Conservation (phyloP, 768 basidiomycete genomes). For the Phanerodontia chrysosporium region DNA sequence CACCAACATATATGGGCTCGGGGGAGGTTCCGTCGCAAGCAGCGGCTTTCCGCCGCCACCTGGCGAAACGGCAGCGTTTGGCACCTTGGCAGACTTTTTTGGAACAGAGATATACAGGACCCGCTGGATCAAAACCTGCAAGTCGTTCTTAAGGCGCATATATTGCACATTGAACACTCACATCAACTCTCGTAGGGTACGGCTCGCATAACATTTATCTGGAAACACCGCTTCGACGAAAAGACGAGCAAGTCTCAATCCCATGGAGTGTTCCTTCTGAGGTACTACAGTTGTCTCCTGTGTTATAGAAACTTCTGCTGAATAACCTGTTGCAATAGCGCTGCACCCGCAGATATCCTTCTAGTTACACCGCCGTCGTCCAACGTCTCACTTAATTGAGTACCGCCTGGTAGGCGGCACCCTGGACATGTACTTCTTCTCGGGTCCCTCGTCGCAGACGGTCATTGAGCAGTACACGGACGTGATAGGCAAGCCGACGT, state of each 20-base stretch:
- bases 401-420: slow-evolving; percentile 75
- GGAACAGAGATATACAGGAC: slow-evolving; percentile 59
- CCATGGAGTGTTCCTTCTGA: slow-evolving; percentile 72
- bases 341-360: slow-evolving; percentile 68
- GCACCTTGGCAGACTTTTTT: slow-evolving; percentile 65
- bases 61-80: slow-evolving; percentile 45
- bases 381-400: slow-evolving; percentile 57
- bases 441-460: slow-evolving; percentile 41
- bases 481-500: slow-evolving; percentile 62
- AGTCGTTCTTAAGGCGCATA: slow-evolving; percentile 17
- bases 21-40: slow-evolving; percentile 68
- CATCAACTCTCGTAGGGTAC: slow-evolving; percentile 46
- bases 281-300: no score
- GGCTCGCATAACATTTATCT: slow-evolving; percentile 71
- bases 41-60: slow-evolving; percentile 64
- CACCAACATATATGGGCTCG: slow-evolving; percentile 74
- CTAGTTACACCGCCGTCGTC: slow-evolving; percentile 55
- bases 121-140: slow-evolving; percentile 67
- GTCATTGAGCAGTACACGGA: slow-evolving; percentile 71
- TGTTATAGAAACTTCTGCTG: no score
- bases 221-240: slow-evolving; percentile 64
- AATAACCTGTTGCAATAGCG: slow-evolving; percentile 34
- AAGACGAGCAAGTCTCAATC: slow-evolving; percentile 48
- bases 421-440: slow-evolving; percentile 76
- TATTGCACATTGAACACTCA: not conserved